A percentile compares a stretch with the other conserved stretches of the same genome.
Evolutionary conservation across 176 grass and related monocot species (phyloP).

Genomic region (Triticum urartu): DNA sequence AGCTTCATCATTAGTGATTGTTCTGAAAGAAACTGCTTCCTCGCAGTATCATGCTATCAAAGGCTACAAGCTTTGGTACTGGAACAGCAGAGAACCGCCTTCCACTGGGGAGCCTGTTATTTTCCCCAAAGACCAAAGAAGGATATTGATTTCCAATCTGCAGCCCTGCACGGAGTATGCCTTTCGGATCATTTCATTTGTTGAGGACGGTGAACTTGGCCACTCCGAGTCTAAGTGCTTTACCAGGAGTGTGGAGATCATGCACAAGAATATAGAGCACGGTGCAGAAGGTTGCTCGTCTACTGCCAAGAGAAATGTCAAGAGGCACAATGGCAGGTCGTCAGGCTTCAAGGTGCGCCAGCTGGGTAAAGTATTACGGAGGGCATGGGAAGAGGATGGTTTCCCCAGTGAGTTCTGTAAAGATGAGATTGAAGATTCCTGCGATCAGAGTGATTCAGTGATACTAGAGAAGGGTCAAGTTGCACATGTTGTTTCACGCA

Average conservation of each 20-base stretch:
- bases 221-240: constrained; percentile 91
- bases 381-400: constrained; percentile 74
- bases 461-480: constrained; percentile 42
- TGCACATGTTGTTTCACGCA: constrained; percentile 35
- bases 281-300: constrained; percentile 54
- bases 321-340: constrained; percentile 35
- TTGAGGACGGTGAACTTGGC: constrained; percentile 75
- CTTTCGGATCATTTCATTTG: constrained; percentile 92
- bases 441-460: constrained; percentile 58
- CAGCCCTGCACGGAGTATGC: constrained; percentile 89
- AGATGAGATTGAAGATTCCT: constrained; percentile 74
- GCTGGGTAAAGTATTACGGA: constrained; percentile 65
- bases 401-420: constrained; percentile 54
- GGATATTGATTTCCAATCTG: constrained; percentile 81
- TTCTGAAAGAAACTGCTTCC: constrained; percentile 74
- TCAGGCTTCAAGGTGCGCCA: constrained; percentile 85
- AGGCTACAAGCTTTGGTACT: constrained; percentile 97
- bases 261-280: constrained; percentile 53
- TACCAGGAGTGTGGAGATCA: constrained; percentile 89
- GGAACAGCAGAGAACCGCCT: constrained; percentile 65
- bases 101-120: constrained; percentile 50
- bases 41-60: constrained; percentile 50
- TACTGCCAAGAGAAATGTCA: constrained; percentile 51
- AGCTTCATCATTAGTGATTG: constrained; percentile 69
- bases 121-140: constrained; percentile 82